Evolutionary conservation across 148 eudicot genomes (phyloP).

Genomic region (Persicaria tinctoria): DNA sequence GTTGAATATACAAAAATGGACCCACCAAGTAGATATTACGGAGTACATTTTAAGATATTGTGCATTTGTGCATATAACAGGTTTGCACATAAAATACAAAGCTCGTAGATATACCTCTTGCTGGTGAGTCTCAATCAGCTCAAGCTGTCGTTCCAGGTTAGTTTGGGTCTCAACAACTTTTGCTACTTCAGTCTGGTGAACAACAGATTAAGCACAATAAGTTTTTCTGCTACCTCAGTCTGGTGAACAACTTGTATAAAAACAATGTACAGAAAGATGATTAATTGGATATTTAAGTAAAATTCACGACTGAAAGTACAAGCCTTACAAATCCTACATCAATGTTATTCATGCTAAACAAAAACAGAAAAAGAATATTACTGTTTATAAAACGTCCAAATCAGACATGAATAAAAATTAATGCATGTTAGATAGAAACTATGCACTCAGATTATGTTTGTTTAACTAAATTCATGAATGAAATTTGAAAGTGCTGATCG

Average conservation of each 20-base stretch:
- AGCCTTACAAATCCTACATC: no score
- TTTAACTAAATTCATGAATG: neutral
- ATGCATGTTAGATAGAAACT: neutral
- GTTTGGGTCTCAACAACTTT: slow-evolving; percentile 82
- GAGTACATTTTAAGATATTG: no score
- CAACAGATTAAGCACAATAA: neutral
- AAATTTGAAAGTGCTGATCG: no score
- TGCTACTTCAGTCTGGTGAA: slow-evolving; percentile 70
- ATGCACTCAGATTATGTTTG: neutral
- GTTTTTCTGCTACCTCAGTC: no score
- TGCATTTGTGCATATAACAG: neutral
- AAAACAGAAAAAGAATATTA: neutral
- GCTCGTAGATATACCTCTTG: slow-evolving; percentile 54
- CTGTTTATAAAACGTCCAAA: neutral
- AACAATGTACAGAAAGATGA: neutral
- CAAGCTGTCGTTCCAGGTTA: slow-evolving; percentile 74
- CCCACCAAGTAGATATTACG: neutral
- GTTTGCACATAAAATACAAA: neutral
- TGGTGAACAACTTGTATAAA: no score
- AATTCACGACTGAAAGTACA: no score
- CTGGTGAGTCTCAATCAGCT: slow-evolving; percentile 91
- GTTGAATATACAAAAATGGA: neutral
- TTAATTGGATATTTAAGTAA: neutral
- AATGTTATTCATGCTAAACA: no score
- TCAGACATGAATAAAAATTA: neutral